Conservation (phyloP, 2,329 filamentous ascomycete genomes). For the Phaeosphaeriaceae sp. region DNA sequence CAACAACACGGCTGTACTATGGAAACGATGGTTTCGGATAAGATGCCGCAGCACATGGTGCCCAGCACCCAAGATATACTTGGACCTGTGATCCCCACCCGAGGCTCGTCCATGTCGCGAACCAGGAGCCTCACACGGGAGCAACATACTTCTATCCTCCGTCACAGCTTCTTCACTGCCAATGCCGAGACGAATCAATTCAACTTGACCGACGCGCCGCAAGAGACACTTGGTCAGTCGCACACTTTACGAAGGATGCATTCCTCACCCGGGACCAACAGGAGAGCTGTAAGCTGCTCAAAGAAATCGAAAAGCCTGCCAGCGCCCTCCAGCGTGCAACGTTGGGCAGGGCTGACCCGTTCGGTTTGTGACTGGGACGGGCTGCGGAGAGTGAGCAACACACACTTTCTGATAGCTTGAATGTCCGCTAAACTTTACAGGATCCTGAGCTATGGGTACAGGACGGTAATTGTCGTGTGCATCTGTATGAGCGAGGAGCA, state of each 20-base stretch:
- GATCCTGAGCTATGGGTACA: constrained; percentile 75
- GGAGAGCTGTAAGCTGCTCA: constrained; percentile 27
- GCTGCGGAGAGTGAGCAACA: constrained; percentile 51
- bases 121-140: constrained; percentile 3
- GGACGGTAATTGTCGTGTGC: constrained; percentile 72
- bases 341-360: constrained; percentile 44
- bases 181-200: not conserved
- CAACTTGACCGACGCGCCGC: not conserved
- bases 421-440: constrained; percentile 50
- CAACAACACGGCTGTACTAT: constrained; percentile 24
- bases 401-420: not conserved
- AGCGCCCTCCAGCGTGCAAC: constrained; percentile 33
- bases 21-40: constrained; percentile 26
- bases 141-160: constrained; percentile 4
- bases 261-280: constrained; percentile 6
- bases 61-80: constrained; percentile 19
- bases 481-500: constrained; percentile 71
- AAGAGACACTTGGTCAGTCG: not conserved
- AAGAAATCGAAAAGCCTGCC: constrained; percentile 25
- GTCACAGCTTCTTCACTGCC: constrained; percentile 5
- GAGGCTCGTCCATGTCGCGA: constrained; percentile 17
- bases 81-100: constrained; percentile 23
- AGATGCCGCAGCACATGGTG: constrained; percentile 10
- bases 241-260: not conserved
- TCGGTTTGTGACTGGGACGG: constrained; percentile 53